phyloP scores from a whole-genome alignment of 148 eudicot species.

The Tetragonia tetragonoides region DNA sequence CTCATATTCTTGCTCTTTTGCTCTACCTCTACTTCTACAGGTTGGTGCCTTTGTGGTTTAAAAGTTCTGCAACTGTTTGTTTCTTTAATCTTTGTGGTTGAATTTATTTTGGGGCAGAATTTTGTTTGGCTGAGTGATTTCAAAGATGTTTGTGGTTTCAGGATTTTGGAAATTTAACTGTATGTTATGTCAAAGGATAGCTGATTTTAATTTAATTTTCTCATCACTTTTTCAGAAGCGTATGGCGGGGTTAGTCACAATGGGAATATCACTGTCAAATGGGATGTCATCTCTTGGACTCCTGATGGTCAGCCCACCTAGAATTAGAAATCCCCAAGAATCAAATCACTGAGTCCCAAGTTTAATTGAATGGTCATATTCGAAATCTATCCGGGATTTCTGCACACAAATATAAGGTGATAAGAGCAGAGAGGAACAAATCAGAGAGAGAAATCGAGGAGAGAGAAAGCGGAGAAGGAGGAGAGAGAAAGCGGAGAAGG shows the following conservation, averaged over 20 bases:
- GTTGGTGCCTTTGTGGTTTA: conserved; percentile 9
- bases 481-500: too few relatives aligned
- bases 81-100: not conserved
- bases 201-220: not conserved
- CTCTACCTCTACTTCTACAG: conserved; percentile 37
- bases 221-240: conserved; percentile 57
- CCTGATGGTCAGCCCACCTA: too few relatives aligned
- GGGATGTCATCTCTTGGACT: conserved; percentile 83
- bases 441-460: too few relatives aligned
- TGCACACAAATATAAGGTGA: too few relatives aligned
- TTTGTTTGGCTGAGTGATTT: not conserved
- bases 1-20: conserved; percentile 32
- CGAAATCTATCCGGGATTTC: too few relatives aligned
- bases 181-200: too few relatives aligned
- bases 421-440: too few relatives aligned
- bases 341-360: not conserved
- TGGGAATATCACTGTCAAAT: conserved; percentile 86
- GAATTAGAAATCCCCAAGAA: not conserved
- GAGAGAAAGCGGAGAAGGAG: too few relatives aligned
- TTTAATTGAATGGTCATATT: too few relatives aligned
- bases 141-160: too few relatives aligned
- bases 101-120: not conserved
- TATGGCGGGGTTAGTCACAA: conserved; percentile 74
- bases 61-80: too few relatives aligned
- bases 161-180: too few relatives aligned